phyloP scores from a whole-genome alignment of 352 stramenopile species.

The Globisporangium cystogenes region DNA sequence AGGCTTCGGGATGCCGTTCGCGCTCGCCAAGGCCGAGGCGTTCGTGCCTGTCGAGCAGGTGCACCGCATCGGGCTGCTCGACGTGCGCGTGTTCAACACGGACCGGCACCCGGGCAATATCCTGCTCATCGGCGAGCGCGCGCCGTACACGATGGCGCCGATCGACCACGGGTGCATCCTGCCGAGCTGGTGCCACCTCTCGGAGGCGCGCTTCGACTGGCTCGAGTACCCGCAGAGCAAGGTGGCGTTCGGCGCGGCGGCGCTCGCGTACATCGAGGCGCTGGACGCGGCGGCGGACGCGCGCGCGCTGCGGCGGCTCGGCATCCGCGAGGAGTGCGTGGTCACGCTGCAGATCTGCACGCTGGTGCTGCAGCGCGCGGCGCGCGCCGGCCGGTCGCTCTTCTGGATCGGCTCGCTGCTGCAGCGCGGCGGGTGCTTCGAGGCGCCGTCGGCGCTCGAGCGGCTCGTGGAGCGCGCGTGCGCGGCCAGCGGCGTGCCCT shows the following conservation, averaged over 20 bases:
- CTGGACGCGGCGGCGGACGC: conserved; percentile 52
- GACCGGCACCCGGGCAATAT: conserved; percentile 84
- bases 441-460: conserved; percentile 55
- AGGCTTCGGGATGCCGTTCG: conserved; percentile 74
- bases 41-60: conserved; percentile 76
- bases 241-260: conserved; percentile 38
- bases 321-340: conserved; percentile 71
- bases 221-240: conserved; percentile 70
- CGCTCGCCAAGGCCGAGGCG: conserved; percentile 42
- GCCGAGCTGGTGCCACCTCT: conserved; percentile 76
- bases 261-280: conserved; percentile 44
- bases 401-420: conserved; percentile 73
- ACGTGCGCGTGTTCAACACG: conserved; percentile 83
- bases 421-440: conserved; percentile 60
- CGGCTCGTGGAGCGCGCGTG: conserved; percentile 43
- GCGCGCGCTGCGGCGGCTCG: conserved; percentile 35
- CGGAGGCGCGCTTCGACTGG: conserved; percentile 77
- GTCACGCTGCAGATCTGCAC: conserved; percentile 70
- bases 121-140: conserved; percentile 66
- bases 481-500: conserved; percentile 31
- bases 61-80: conserved; percentile 76
- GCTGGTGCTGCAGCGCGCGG: conserved; percentile 60
- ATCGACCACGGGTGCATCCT: conserved; percentile 79
- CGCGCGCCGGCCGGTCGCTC: conserved; percentile 34
- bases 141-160: conserved; percentile 72